These are phyloP conservation scores for Albatrellus ellisii DNA, from an alignment of 768 basidiomycete genomes.

Conservation along the genomic window DNA sequence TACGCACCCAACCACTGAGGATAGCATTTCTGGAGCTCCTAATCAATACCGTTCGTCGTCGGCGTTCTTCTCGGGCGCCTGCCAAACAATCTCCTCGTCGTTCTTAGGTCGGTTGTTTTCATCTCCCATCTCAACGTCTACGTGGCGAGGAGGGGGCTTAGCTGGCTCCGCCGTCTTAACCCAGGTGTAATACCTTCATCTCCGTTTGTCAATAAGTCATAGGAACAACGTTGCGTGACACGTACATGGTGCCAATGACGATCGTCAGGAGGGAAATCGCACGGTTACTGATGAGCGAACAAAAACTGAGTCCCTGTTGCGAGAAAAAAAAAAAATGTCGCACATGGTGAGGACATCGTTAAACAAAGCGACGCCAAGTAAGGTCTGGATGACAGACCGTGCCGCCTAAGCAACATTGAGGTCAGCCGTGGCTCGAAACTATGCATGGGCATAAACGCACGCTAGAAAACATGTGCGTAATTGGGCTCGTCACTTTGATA, in stretches of 20 bases:
- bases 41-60: slow-evolving; percentile 1
- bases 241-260: slow-evolving; percentile 53
- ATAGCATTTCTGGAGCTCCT: no score
- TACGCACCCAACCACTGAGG: no score
- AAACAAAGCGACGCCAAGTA: slow-evolving; percentile 69
- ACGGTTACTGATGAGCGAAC: slow-evolving; percentile 7
- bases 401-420: slow-evolving; percentile 37
- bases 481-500: slow-evolving; percentile 72
- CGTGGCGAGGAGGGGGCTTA: slow-evolving; percentile 17
- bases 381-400: slow-evolving; percentile 72
- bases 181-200: slow-evolving; percentile 46
- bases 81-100: slow-evolving; percentile 17
- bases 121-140: slow-evolving; percentile 26
- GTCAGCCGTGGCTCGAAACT: background rate
- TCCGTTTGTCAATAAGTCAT: background rate
- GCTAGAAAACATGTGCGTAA: slow-evolving; percentile 79
- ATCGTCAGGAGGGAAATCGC: slow-evolving; percentile 37
- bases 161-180: slow-evolving; percentile 26
- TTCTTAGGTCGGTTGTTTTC: slow-evolving; percentile 13
- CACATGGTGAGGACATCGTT: slow-evolving; percentile 61
- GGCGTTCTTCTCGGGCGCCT: slow-evolving; percentile 17
- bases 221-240: slow-evolving; percentile 1
- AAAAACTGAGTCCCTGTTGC: background rate
- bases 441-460: slow-evolving; percentile 27
- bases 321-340: slow-evolving; percentile 17